Percentiles rank a stretch among this genome's conserved stretches.
phyloP scores from a whole-genome alignment of 805 yeast genomes.

The Lipomyces starkeyi region DNA sequence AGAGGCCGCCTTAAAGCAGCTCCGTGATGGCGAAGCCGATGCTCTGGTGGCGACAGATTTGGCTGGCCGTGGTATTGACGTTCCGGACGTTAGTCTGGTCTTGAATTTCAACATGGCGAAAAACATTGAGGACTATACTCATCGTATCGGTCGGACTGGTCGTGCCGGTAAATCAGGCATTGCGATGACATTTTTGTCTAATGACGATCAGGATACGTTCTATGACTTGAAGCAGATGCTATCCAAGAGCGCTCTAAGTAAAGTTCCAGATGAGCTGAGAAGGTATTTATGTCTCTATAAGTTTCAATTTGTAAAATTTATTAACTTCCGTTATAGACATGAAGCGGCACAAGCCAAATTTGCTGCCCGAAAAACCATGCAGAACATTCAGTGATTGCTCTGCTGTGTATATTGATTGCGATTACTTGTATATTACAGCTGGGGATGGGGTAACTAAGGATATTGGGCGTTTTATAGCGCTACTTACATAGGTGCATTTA shows the following conservation, averaged over 20 bases:
- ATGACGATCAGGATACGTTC: slow-evolving; percentile 59
- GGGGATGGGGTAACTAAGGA: not conserved
- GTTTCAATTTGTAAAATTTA: slow-evolving; percentile 1
- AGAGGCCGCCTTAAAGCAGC: slow-evolving; percentile 70
- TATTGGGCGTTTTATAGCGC: slow-evolving; percentile 1
- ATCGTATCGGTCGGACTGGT: slow-evolving; percentile 95
- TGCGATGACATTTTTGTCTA: slow-evolving; percentile 73
- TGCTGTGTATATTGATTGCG: not conserved
- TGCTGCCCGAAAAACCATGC: slow-evolving; percentile 20
- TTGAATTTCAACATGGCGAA: slow-evolving; percentile 84
- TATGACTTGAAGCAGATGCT: slow-evolving; percentile 59
- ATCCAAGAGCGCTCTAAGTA: slow-evolving; percentile 49
- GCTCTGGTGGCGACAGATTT: slow-evolving; percentile 90
- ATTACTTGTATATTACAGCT: slow-evolving; percentile 4
- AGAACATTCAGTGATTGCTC: not conserved
- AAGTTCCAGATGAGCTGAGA: slow-evolving; percentile 51
- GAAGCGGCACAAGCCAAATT: slow-evolving; percentile 26
- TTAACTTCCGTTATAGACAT: slow-evolving; percentile 16
- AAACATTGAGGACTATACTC: slow-evolving; percentile 82
- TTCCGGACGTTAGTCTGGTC: slow-evolving; percentile 84
- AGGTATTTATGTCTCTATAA: slow-evolving; percentile 18
- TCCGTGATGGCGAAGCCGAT: slow-evolving; percentile 62
- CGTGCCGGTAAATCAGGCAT: slow-evolving; percentile 86
- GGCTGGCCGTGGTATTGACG: slow-evolving; percentile 94
- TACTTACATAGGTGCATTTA: slow-evolving; percentile 1